phyloP scores from a whole-genome alignment of 148 eudicot species.

The Arbutus unedo region DNA sequence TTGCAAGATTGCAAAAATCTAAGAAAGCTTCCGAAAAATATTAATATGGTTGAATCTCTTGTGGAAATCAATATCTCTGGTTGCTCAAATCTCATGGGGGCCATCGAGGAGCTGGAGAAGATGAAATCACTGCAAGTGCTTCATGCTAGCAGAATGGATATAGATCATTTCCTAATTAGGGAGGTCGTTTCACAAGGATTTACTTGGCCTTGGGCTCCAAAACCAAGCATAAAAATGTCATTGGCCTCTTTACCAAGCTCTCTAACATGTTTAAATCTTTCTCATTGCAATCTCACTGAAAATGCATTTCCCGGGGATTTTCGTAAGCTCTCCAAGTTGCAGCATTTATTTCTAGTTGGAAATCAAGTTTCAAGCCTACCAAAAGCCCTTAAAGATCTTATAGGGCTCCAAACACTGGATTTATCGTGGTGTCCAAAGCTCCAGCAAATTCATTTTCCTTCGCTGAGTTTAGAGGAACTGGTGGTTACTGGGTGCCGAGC shows the following conservation, averaged over 20 bases:
- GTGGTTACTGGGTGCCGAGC: neutral
- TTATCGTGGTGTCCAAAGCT: neutral
- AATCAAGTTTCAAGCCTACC: neutral
- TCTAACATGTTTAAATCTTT: neutral
- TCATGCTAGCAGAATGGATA: neutral
- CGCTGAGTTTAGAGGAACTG: neutral
- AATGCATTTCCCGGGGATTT: neutral
- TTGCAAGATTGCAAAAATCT: neutral
- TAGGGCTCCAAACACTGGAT: neutral
- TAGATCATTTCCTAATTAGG: too few relatives aligned
- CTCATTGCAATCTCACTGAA: neutral
- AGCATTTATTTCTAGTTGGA: neutral
- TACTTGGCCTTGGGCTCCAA: neutral
- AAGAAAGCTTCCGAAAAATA: neutral
- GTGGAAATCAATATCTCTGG: neutral
- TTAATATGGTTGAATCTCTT: neutral
- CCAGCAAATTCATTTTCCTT: neutral
- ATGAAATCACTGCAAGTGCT: neutral
- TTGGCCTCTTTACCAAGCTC: neutral
- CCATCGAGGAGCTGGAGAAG: neutral
- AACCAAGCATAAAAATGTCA: neutral
- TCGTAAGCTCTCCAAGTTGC: neutral
- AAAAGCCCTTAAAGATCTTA: neutral
- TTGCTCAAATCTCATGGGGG: slow-evolving; percentile 1
- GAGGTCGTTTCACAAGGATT: neutral